Base-by-base conservation (phyloP, 768 basidiomycete species). In the Rhodocollybia butyracea region DNA sequence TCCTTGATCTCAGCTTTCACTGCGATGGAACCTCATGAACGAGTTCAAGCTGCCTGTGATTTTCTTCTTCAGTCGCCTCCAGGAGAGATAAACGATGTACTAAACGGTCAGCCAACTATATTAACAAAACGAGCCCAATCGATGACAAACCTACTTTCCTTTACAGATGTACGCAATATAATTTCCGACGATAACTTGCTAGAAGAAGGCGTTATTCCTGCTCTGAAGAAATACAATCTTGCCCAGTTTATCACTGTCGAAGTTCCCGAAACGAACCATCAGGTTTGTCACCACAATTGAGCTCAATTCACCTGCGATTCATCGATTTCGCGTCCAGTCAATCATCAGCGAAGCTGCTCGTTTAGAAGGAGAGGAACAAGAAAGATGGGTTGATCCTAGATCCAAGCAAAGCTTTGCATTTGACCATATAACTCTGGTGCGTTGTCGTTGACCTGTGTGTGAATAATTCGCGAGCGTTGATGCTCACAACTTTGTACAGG, bases 61-160 rank as follows among this genome's bases (percentile, higher is more conserved):
- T 91, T 97, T 64, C 75, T 98, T 29, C 78, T 91, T 0, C 95
- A 97, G 67, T 86, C 92, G 1, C 95, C 95, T 24, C 95, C 95
- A 1, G 95, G 95, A 42, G 91, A 98, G 75, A 94, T 98, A 61
- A 97, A 96, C 70, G 95, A 98, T 73, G 94, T 97, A 17, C 76
- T 98, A 52, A 91, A 91, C 63, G 94, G 93, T 91, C 57, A 59
- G 71, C 52, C 42, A 58, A 41, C 60, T 43, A 38, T 41, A 22
- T 19, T 47, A 40, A 27, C 36, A 19, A 6, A 42, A 38, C 30
- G 17, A 36, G 41, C 53, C 30, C 46, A 54, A 50, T 3, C 43
- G 6, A 39, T 51, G 34, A 43, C 34, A 46, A 56, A 46, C 59
- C 55, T 58, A 55, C n/a, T n/a, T n/a, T n/a, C n/a, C n/a, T n/a